Base-by-base conservation (phyloP, 345 rosid genomes). In the Eucalyptus cloeziana region DNA sequence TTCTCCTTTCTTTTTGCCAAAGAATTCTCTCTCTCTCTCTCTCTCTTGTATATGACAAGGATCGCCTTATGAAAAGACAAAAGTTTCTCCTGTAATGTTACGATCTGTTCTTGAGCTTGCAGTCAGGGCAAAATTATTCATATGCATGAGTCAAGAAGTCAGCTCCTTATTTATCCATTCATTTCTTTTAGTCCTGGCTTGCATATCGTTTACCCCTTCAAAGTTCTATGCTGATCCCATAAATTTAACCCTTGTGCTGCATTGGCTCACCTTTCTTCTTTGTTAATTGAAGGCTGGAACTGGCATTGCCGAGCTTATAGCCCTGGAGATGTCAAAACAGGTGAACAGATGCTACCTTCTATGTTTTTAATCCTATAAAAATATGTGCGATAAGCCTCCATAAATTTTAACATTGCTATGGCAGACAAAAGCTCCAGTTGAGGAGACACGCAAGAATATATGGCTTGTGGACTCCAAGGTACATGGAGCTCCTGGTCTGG, bases 391-490 rank as follows among this genome's bases (percentile, higher is more conserved):
- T 90, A 87, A 89, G 85, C 88, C 83, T 76, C 21, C 11, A 7
- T 88, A 91, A 89, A 83, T 87, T 60, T 49, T 51, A 33, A 10
- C 8, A 69, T 71, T 83, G 92, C 88, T 87, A 90, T 90, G 90
- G 62, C 93, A 97, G 99, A 94, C 93, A 21, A 88, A 93, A 91
- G 67, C 71, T 89, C 93, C 99, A 37, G 87, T 97, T 25, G 97
- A 95, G 91, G 98, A 97, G 91, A 92, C 95, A 40, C 93, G 99
- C 88, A 94, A 96, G 93, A 97, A 97, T 91, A 93, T 98, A 85
- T 98, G 99, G 99, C 99, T 98, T 47, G 98, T 97, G 62, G 99
- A 98, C 93, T 98, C 99, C 49, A 98, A 95, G 97, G 98, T 97
- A 94, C 49, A 14, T 21, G 49, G 10, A 62, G 40, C 31, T 43